These are phyloP conservation scores for Teunomyces barrocoloradensis DNA, from an alignment of 805 yeast species.

Conservation along the genomic window DNA sequence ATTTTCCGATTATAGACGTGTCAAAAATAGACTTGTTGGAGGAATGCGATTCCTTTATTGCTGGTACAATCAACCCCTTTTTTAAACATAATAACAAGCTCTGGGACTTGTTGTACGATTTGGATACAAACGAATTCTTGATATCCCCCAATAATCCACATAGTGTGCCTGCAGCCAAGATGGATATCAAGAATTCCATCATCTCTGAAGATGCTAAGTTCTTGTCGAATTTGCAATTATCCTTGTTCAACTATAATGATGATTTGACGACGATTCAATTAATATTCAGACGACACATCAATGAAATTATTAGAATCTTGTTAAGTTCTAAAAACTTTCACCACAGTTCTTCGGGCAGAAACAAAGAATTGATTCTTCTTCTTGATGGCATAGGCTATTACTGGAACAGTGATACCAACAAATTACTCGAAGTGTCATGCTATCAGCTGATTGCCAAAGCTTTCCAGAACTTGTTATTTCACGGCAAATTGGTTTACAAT, in stretches of 20 bases:
- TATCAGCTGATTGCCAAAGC: conserved; percentile 36
- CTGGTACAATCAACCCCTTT: conserved; percentile 69
- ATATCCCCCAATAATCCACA: conserved; percentile 21
- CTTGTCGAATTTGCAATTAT: conserved; percentile 39
- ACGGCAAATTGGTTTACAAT: conserved; percentile 30
- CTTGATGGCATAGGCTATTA: conserved; percentile 43
- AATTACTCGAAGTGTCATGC: conserved; percentile 40
- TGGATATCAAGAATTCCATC: conserved; percentile 28
- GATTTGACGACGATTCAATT: conserved; percentile 45
- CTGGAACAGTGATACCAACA: conserved; percentile 42
- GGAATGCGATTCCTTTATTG: conserved; percentile 42
- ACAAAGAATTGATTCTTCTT: conserved; percentile 22
- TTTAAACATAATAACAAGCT: conserved; percentile 51
- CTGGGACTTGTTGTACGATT: conserved; percentile 63
- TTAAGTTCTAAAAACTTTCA: conserved; percentile 37
- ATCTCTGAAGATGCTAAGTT: conserved; percentile 46
- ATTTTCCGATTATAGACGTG: conserved; percentile 62
- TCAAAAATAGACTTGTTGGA: conserved; percentile 52
- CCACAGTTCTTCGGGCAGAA: conserved; percentile 14
- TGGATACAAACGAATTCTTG: conserved; percentile 49
- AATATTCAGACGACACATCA: conserved; percentile 43
- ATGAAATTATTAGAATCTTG: conserved; percentile 39
- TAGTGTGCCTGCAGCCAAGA: background rate
- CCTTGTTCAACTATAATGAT: conserved; percentile 45
- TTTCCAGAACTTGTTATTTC: conserved; percentile 33